phyloP scores from a whole-genome alignment of 805 yeast genomes.

The Saccharomycopsis fermentans region DNA sequence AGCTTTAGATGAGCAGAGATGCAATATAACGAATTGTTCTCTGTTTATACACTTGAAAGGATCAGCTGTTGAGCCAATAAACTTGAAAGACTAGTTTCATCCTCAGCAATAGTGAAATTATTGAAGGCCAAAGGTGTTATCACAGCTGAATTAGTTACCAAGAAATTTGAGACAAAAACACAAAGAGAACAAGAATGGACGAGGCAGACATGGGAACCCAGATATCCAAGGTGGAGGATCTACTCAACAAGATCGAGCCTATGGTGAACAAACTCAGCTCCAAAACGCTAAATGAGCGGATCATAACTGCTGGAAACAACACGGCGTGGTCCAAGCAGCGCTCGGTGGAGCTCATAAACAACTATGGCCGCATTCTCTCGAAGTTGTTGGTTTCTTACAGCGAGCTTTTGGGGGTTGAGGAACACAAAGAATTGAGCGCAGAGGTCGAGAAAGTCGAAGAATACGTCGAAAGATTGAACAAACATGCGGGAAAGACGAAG shows the following conservation, averaged over 20 bases:
- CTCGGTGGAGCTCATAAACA: conserved; percentile 6
- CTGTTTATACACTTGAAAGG: too few species aligned
- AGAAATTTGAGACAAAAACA: not conserved
- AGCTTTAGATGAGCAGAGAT: not conserved
- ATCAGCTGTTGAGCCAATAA: too few species aligned
- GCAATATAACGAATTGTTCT: too few species aligned
- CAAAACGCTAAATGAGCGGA: conserved; percentile 10
- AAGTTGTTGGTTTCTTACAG: conserved; percentile 2
- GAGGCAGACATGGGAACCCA: not conserved
- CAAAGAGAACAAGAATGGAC: not conserved
- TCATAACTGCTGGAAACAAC: not conserved
- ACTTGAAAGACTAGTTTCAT: too few species aligned
- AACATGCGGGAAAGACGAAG: not conserved
- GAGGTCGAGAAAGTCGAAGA: conserved; percentile 26
- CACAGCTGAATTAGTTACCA: too few species aligned
- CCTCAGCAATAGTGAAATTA: too few species aligned
- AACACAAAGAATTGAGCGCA: conserved; percentile 24
- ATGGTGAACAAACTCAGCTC: not conserved
- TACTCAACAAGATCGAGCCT: not conserved
- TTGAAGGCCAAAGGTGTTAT: too few species aligned
- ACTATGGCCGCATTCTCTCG: conserved; percentile 1
- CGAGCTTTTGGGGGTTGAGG: conserved; percentile 6
- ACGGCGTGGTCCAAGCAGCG: not conserved
- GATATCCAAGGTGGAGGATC: not conserved
- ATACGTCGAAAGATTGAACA: not conserved